Conservation (phyloP, 305 asterid genomes). For the Euphrasia arctica region DNA sequence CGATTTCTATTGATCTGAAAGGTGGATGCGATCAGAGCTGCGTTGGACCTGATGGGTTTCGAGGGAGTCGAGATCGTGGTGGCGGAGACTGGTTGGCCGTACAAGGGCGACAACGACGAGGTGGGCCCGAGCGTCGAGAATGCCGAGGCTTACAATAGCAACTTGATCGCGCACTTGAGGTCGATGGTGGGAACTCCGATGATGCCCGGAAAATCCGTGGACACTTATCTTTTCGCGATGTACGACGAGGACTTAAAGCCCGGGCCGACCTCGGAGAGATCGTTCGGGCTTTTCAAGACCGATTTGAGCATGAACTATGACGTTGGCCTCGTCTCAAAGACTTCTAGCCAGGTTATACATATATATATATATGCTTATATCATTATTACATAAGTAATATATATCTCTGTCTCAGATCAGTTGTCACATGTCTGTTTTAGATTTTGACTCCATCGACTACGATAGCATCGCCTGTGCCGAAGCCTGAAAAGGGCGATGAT, state of each 20-base stretch:
- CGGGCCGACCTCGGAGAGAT: slow-evolving; percentile 65
- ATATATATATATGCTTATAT: too few species aligned
- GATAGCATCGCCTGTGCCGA: slow-evolving; percentile 26
- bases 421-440: not conserved
- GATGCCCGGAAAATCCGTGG: slow-evolving; percentile 72
- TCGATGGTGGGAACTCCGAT: slow-evolving; percentile 73
- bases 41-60: slow-evolving; percentile 52
- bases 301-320: slow-evolving; percentile 52
- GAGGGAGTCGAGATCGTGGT: slow-evolving; percentile 61
- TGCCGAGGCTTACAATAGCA: slow-evolving; percentile 61
- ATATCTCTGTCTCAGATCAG: too few species aligned
- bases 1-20: slow-evolving; percentile 6
- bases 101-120: slow-evolving; percentile 62
- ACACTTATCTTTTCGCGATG: slow-evolving; percentile 64
- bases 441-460: slow-evolving; percentile 24
- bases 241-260: slow-evolving; percentile 71
- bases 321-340: slow-evolving; percentile 45
- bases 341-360: slow-evolving; percentile 35
- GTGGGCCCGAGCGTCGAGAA: slow-evolving; percentile 64
- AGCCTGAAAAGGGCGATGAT: slow-evolving; percentile 16
- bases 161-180: slow-evolving; percentile 55
- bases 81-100: slow-evolving; percentile 86
- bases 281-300: slow-evolving; percentile 67
- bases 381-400: too few species aligned
- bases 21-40: slow-evolving; percentile 68